phyloP scores from a whole-genome alignment of 2,329 filamentous ascomycete species.

The Aspergillus puulaauensis region DNA sequence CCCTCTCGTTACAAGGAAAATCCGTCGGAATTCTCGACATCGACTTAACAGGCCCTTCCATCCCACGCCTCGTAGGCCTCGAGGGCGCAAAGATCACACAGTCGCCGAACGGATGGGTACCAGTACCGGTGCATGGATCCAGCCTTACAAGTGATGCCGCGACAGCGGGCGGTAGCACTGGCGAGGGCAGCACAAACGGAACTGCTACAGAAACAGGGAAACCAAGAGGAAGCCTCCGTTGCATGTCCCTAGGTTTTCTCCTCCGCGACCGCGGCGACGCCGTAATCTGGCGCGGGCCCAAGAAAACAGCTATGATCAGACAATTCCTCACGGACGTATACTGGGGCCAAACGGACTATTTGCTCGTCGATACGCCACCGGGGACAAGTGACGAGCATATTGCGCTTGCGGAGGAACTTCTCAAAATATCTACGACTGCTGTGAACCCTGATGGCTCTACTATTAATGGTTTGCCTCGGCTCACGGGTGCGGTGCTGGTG shows the following conservation, averaged over 20 bases:
- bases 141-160: constrained; percentile 17
- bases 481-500: constrained; percentile 87
- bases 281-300: constrained; percentile 95
- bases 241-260: constrained; percentile 93
- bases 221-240: constrained; percentile 48
- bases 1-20: constrained; percentile 78
- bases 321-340: constrained; percentile 92
- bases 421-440: constrained; percentile 46
- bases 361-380: constrained; percentile 93
- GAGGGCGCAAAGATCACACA: constrained; percentile 88
- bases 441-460: not conserved
- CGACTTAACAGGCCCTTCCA: constrained; percentile 93
- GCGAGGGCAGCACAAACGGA: not conserved
- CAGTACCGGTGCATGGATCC: constrained; percentile 75
- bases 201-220: not conserved
- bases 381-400: constrained; percentile 98
- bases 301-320: constrained; percentile 98
- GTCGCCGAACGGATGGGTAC: constrained; percentile 87
- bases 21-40: constrained; percentile 94
- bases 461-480: constrained; percentile 51
- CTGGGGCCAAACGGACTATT: constrained; percentile 83
- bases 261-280: constrained; percentile 80
- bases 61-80: constrained; percentile 89
- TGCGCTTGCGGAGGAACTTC: constrained; percentile 81
- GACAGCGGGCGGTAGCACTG: not conserved